phyloP scores from a whole-genome alignment of 306 rosid species.

The Citrullus mucosospermus region DNA sequence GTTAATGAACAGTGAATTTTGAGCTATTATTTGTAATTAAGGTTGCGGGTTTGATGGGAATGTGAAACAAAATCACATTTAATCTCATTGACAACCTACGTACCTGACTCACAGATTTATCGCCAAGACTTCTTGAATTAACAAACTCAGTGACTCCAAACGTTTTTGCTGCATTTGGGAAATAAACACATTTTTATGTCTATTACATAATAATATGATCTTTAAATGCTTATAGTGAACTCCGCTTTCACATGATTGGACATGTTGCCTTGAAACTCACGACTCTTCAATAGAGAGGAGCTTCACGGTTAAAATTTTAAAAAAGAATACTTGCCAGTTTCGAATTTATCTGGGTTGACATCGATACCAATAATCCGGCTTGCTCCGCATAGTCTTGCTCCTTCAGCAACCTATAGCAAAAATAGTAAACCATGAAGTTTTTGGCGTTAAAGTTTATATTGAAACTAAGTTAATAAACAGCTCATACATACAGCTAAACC shows the following conservation, averaged over 20 bases:
- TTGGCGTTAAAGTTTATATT: not conserved
- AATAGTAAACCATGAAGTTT: constrained; percentile 8
- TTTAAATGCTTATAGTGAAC: not conserved
- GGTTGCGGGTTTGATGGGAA: not conserved
- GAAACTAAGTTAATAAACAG: not conserved
- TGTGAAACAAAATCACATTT: not conserved
- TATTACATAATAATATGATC: not conserved
- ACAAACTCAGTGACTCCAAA: constrained; percentile 74
- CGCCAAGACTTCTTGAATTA: constrained; percentile 25
- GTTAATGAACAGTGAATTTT: not conserved
- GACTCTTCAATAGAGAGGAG: not conserved
- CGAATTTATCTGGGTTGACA: constrained; percentile 52
- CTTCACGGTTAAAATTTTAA: not conserved
- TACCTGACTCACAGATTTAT: constrained; percentile 70
- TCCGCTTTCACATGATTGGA: not conserved
- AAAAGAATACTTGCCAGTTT: constrained; percentile 37
- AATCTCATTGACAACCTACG: not conserved
- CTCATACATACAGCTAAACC: constrained; percentile 76
- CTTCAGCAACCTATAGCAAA: constrained; percentile 64
- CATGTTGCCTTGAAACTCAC: not conserved
- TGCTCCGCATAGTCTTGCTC: constrained; percentile 83
- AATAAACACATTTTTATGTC: not conserved
- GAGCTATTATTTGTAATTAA: not conserved
- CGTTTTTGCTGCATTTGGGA: constrained; percentile 36
- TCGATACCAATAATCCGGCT: constrained; percentile 71